Evolutionary conservation across 1,284 basidiomycete genomes (phyloP).

Genomic region (Coniferiporia weirii): DNA sequence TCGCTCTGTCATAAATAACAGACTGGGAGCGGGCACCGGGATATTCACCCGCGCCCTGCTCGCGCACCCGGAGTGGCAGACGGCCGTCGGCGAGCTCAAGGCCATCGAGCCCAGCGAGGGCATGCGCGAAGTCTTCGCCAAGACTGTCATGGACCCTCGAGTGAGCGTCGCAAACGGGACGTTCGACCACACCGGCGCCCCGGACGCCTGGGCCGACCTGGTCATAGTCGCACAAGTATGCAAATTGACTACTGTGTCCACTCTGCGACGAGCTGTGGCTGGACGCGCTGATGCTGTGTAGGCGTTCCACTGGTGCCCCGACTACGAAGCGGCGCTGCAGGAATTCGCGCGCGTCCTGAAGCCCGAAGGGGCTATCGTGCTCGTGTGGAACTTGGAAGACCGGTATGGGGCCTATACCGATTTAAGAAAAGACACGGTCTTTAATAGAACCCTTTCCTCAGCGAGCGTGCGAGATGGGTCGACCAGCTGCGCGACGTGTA

Average conservation of each 20-base stretch:
- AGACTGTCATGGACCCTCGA: conserved; percentile 45
- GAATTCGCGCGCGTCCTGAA: conserved; percentile 73
- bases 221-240: conserved; percentile 68
- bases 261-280: too few species aligned
- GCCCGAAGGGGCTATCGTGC: conserved; percentile 54
- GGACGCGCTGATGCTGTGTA: conserved; percentile 25
- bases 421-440: neutral
- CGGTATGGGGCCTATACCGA: conserved; percentile 35
- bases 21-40: conserved; percentile 71
- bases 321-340: conserved; percentile 55
- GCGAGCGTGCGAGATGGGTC: conserved; percentile 62
- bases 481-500: conserved; percentile 59
- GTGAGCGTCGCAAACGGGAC: conserved; percentile 54
- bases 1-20: conserved; percentile 24
- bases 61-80: conserved; percentile 50
- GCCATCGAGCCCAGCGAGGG: conserved; percentile 73
- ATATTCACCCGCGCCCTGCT: conserved; percentile 75
- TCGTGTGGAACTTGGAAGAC: conserved; percentile 80
- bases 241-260: conserved; percentile 2
- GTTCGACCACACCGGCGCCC: conserved; percentile 54
- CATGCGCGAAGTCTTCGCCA: conserved; percentile 59
- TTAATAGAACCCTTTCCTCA: conserved; percentile 24
- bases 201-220: conserved; percentile 66
- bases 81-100: conserved; percentile 43
- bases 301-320: conserved; percentile 82